Evolutionary conservation across 345 rosid genomes (phyloP).

Genomic region (Heritiera fomes): DNA sequence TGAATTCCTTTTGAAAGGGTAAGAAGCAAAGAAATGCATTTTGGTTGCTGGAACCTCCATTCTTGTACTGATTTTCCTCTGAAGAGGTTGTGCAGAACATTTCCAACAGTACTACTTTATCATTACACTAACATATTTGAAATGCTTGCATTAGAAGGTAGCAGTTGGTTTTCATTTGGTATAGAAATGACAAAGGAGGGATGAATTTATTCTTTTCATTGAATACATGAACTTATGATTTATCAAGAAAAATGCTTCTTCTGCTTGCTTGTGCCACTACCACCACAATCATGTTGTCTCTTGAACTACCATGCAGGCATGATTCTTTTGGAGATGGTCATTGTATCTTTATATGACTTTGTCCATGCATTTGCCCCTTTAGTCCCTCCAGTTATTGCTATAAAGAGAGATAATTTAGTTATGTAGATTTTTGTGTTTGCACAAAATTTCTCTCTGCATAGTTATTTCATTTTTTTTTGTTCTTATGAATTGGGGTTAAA

Average conservation of each 20-base stretch:
- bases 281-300: background rate
- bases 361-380: background rate
- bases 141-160: background rate
- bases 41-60: background rate
- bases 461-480: background rate
- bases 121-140: background rate
- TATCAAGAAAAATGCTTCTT: no score
- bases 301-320: background rate
- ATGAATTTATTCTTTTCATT: background rate
- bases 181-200: background rate
- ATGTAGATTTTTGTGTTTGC: background rate
- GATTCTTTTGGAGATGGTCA: background rate
- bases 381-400: background rate
- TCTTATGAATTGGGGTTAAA: background rate
- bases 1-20: background rate
- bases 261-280: background rate
- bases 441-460: background rate
- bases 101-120: background rate
- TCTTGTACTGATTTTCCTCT: background rate
- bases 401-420: background rate
- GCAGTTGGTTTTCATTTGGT: background rate
- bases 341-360: background rate
- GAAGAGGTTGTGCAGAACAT: background rate
- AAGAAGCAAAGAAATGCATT: conserved; percentile 2
- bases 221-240: background rate